Conservation (phyloP, 179 eudicot genomes). For the Camellia oleifera region DNA sequence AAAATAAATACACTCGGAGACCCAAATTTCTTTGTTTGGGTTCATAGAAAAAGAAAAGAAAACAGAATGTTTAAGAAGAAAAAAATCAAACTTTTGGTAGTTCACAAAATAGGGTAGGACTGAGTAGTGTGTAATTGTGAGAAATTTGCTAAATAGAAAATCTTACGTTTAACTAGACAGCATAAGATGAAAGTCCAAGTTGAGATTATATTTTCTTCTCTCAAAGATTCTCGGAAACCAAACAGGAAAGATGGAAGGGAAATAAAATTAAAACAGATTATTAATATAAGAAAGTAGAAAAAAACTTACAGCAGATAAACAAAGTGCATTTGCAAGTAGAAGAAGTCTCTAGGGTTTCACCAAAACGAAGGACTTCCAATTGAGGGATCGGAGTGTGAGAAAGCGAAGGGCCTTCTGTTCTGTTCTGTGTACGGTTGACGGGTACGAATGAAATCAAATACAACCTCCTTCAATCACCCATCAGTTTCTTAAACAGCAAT, state of each 20-base stretch:
- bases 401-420: not conserved
- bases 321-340: not conserved
- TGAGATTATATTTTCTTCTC: not conserved
- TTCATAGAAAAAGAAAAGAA: not conserved
- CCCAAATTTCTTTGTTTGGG: not conserved
- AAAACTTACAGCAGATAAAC: not conserved
- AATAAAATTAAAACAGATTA: too few relatives aligned
- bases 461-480: too few relatives aligned
- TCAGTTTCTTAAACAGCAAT: too few relatives aligned
- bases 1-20: not conserved
- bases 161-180: not conserved
- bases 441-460: too few relatives aligned
- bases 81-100: not conserved
- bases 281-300: not conserved
- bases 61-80: not conserved
- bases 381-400: not conserved
- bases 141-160: not conserved
- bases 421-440: too few relatives aligned
- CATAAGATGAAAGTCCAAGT: not conserved
- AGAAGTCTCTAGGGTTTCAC: slow-evolving; percentile 2
- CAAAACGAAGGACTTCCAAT: not conserved
- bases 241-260: not conserved
- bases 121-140: not conserved
- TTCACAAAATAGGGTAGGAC: not conserved
- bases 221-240: not conserved